These are phyloP conservation scores for Musa balbisiana DNA, from an alignment of 202 grass and related monocot species.

Conservation along the genomic window DNA sequence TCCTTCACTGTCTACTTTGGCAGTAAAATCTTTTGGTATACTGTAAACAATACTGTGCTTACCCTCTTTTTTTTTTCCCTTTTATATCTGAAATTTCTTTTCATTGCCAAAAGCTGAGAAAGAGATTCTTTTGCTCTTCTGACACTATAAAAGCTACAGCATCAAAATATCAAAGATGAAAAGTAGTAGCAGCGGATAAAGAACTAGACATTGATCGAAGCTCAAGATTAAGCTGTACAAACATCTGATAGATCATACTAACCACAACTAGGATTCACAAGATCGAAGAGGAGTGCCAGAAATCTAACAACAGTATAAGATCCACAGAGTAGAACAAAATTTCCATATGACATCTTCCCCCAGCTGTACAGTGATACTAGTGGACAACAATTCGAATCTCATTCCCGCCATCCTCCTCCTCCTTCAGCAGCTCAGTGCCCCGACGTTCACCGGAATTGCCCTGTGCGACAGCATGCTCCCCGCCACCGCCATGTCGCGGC, in stretches of 20 bases:
- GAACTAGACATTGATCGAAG: not conserved
- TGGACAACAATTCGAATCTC: not conserved
- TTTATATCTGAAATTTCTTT: no score
- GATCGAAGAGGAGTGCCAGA: not conserved
- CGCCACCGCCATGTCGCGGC: slow-evolving; percentile 88
- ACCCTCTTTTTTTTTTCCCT: no score
- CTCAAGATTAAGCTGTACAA: slow-evolving; percentile 1
- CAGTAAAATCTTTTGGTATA: no score
- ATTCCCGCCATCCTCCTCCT: slow-evolving; percentile 18
- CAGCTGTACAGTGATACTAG: not conserved
- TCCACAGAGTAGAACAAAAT: slow-evolving; percentile 1
- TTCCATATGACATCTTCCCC: not conserved
- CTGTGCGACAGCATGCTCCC: slow-evolving; percentile 74
- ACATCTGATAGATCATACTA: not conserved
- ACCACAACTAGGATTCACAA: not conserved
- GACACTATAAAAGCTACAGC: not conserved
- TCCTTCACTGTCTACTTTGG: no score
- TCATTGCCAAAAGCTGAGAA: no score
- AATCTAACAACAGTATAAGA: not conserved
- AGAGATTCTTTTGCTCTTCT: no score
- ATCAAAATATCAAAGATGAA: not conserved
- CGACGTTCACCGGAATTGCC: slow-evolving; percentile 66
- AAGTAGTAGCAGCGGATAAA: not conserved
- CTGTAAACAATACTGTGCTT: no score
- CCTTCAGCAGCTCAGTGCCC: slow-evolving; percentile 81